Evolutionary conservation across 331 rosid genomes (phyloP).

Genomic region (Quercus tomentella): DNA sequence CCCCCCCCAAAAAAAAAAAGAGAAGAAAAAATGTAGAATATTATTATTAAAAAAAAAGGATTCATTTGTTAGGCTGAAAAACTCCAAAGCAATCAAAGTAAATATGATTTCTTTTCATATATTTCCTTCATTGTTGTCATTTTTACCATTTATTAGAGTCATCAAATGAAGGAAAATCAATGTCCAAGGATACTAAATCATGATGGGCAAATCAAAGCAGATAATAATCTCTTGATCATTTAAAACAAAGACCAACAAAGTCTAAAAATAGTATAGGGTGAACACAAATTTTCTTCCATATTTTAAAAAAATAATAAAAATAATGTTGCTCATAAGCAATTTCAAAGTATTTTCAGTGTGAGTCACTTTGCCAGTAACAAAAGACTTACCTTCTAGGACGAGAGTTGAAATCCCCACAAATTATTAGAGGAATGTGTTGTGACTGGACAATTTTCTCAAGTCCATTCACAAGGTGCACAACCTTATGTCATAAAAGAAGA

Average conservation of each 20-base stretch:
- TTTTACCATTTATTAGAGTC: not conserved
- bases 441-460: conserved; percentile 11
- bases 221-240: not conserved
- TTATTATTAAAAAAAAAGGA: not conserved
- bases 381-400: conserved; percentile 21
- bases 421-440: conserved; percentile 15
- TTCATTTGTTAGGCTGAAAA: not conserved
- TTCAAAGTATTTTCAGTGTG: not conserved
- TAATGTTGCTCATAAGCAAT: not conserved
- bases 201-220: not conserved
- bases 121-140: not conserved
- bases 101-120: not conserved
- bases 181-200: not conserved
- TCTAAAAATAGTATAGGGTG: not conserved
- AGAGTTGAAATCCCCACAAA: conserved; percentile 33
- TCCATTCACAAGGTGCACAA: conserved; percentile 17
- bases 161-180: not conserved
- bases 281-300: not conserved
- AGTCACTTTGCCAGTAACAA: not conserved
- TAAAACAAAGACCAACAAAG: not conserved
- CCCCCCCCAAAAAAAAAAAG: not conserved
- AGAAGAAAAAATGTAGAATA: not conserved
- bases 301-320: not conserved
- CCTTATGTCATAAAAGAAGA: conserved; percentile 13
- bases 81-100: not conserved